Conservation (phyloP, 331 rosid genomes). For the Malus hybrid region DNA sequence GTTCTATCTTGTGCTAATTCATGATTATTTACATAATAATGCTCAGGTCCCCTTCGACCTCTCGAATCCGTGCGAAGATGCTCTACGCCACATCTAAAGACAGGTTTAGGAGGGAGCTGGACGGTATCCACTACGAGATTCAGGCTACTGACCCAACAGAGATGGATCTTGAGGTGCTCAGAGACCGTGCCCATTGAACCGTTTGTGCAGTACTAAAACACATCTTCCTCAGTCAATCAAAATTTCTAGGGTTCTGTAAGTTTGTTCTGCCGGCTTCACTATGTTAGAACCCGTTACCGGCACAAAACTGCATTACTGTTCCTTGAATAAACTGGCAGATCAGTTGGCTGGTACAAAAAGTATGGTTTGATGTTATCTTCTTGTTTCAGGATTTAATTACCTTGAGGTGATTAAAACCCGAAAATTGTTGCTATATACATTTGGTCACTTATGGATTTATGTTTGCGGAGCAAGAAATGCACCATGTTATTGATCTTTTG, state of each 20-base stretch:
- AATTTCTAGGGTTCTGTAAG: constrained; percentile 16
- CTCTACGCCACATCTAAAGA: constrained; percentile 91
- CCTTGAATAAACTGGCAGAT: constrained; percentile 39
- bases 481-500: not conserved
- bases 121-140: constrained; percentile 90
- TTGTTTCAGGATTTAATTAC: constrained; percentile 19
- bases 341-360: constrained; percentile 9
- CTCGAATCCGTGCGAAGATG: constrained; percentile 93
- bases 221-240: constrained; percentile 10
- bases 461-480: not conserved
- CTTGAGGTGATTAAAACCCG: not conserved
- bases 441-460: constrained; percentile 1
- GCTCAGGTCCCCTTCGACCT: constrained; percentile 77
- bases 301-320: constrained; percentile 10
- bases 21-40: not conserved
- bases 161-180: constrained; percentile 90
- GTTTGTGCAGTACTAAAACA: constrained; percentile 3
- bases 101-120: constrained; percentile 71
- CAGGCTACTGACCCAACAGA: constrained; percentile 96
- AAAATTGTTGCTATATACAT: constrained; percentile 11
- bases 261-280: constrained; percentile 19
- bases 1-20: not conserved
- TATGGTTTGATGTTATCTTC: constrained; percentile 19
- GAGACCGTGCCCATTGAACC: constrained; percentile 74
- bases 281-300: constrained; percentile 23